phyloP scores from a whole-genome alignment of 306 rosid species.

The Fragaria nilgerrensis region DNA sequence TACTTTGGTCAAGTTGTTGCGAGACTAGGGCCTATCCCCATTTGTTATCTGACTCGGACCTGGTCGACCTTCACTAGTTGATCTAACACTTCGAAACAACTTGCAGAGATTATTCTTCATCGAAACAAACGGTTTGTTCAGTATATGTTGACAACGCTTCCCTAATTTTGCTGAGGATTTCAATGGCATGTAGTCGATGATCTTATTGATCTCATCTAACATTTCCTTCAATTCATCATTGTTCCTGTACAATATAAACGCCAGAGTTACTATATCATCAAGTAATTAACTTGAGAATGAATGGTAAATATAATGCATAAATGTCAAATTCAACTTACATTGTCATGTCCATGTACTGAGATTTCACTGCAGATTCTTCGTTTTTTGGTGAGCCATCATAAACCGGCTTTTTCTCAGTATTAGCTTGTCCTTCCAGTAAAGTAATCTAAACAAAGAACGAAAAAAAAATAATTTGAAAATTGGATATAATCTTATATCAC shows the following conservation, averaged over 20 bases:
- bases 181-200: background rate
- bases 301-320: background rate
- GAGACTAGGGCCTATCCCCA: background rate
- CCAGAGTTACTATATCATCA: background rate
- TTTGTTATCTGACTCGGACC: background rate
- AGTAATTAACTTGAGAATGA: background rate
- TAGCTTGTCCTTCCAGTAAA: background rate
- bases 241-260: background rate
- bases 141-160: background rate
- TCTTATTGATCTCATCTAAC: background rate
- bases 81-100: background rate
- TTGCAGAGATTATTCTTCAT: background rate
- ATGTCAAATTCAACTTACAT: conserved; percentile 1
- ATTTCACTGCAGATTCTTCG: background rate
- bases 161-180: background rate
- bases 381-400: background rate
- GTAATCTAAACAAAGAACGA: background rate
- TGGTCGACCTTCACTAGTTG: background rate
- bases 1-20: background rate
- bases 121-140: background rate
- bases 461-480: background rate
- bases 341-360: background rate
- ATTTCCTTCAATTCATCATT: background rate
- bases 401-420: background rate
- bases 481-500: background rate